Percentiles rank a stretch among this genome's conserved stretches.
Conservation (phyloP, 2,329 filamentous ascomycete species). For the Trichoderma koningii region DNA sequence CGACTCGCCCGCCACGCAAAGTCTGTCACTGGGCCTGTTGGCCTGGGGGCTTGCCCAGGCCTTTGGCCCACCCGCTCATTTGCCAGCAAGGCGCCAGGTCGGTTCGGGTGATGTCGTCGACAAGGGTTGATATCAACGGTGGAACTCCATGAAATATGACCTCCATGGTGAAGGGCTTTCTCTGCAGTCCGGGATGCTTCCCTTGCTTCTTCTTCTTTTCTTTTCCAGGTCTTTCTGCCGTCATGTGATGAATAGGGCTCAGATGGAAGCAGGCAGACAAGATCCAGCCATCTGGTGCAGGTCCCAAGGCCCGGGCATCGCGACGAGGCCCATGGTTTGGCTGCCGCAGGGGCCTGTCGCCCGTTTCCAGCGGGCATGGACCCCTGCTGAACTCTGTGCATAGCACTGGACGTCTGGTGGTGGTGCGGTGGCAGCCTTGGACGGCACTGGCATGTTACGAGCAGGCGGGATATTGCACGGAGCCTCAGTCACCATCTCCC, state of each 20-base stretch:
- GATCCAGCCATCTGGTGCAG: background rate
- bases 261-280: too few relatives aligned
- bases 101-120: constrained; percentile 19
- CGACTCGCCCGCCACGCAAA: background rate
- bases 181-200: background rate
- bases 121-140: constrained; percentile 13
- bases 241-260: too few relatives aligned
- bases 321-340: background rate
- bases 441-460: background rate
- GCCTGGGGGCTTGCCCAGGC: constrained; percentile 6
- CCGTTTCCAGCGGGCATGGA: constrained; percentile 18
- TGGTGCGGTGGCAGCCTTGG: background rate
- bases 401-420: background rate
- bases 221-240: too few relatives aligned
- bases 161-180: constrained; percentile 1
- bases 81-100: constrained; percentile 17
- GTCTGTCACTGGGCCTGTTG: background rate
- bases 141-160: constrained; percentile 12
- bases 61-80: constrained; percentile 26
- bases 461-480: background rate
- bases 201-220: background rate
- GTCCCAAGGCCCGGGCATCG: too few relatives aligned
- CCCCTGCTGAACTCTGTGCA: constrained; percentile 6
- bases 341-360: constrained; percentile 8
- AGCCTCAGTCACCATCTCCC: background rate